Evolutionary conservation across 257 asterid genomes (phyloP).

Genomic region (Petunia axillaris): DNA sequence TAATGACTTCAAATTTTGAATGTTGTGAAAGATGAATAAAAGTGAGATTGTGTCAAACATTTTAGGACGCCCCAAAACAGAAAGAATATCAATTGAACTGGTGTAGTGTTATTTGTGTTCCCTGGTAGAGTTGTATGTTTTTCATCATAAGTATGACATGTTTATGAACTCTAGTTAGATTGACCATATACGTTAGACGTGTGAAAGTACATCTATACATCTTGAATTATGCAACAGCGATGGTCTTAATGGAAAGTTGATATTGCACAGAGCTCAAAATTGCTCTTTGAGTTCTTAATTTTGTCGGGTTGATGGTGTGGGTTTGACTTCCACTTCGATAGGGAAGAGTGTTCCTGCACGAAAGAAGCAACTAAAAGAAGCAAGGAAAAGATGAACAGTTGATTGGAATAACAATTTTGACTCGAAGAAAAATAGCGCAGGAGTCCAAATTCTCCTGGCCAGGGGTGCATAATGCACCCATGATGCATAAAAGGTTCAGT

Average conservation of each 20-base stretch:
- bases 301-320: background rate
- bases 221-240: background rate
- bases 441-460: background rate
- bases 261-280: background rate
- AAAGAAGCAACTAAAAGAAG: background rate
- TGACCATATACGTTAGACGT: background rate
- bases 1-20: constrained; percentile 13
- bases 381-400: background rate
- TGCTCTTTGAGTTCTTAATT: background rate
- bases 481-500: background rate
- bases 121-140: background rate
- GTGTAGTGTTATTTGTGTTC: background rate
- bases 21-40: background rate
- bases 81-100: constrained; percentile 12
- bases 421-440: background rate
- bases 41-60: background rate
- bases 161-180: constrained; percentile 20
- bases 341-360: constrained; percentile 4
- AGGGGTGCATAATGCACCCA: background rate
- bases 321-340: background rate
- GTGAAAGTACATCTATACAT: background rate
- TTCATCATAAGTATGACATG: background rate
- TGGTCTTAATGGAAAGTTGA: constrained; percentile 12
- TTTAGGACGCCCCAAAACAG: background rate
- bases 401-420: background rate